Evolutionary conservation across 2,329 filamentous ascomycete species (phyloP).

Genomic region (Gremmenia infestans): DNA sequence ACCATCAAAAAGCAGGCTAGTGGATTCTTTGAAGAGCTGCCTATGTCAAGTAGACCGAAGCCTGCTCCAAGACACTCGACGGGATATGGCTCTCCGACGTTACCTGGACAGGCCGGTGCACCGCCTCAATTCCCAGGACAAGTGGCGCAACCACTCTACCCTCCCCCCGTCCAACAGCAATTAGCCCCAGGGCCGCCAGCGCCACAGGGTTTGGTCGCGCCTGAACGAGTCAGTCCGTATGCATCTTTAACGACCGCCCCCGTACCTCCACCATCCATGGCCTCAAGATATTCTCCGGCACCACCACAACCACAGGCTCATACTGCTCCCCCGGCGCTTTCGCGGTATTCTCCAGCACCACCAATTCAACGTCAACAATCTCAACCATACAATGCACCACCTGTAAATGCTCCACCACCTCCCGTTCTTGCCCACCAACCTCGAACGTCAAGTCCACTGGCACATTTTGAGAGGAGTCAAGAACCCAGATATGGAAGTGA

Average conservation of each 20-base stretch:
- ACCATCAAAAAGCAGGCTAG: constrained; percentile 34
- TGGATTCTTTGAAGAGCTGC: constrained; percentile 76
- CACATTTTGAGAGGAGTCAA: constrained; percentile 51
- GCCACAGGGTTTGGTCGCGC: constrained; percentile 26
- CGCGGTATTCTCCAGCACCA: constrained; percentile 38
- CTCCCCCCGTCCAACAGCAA: constrained; percentile 14
- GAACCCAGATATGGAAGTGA: constrained; percentile 33
- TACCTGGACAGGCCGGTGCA: not conserved
- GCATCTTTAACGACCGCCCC: constrained; percentile 24
- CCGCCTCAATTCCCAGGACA: constrained; percentile 14
- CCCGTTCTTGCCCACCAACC: constrained; percentile 50
- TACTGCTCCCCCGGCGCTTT: constrained; percentile 35
- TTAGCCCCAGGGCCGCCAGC: constrained; percentile 4
- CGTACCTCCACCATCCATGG: constrained; percentile 31
- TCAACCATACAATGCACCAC: constrained; percentile 25
- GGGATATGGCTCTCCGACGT: constrained; percentile 18
- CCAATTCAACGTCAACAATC: constrained; percentile 18
- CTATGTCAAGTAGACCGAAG: constrained; percentile 56
- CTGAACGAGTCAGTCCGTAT: constrained; percentile 30
- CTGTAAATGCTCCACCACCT: constrained; percentile 38
- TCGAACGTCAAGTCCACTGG: constrained; percentile 60
- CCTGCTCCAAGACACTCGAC: constrained; percentile 49
- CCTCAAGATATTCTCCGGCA: constrained; percentile 56
- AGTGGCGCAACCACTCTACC: constrained; percentile 12
- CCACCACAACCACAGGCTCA: constrained; percentile 38